A percentile compares a stretch with the other conserved stretches of the same genome.
Evolutionary conservation across 208 protist genomes (phyloP).

Genomic region (Acanthamoeba castellanii): DNA sequence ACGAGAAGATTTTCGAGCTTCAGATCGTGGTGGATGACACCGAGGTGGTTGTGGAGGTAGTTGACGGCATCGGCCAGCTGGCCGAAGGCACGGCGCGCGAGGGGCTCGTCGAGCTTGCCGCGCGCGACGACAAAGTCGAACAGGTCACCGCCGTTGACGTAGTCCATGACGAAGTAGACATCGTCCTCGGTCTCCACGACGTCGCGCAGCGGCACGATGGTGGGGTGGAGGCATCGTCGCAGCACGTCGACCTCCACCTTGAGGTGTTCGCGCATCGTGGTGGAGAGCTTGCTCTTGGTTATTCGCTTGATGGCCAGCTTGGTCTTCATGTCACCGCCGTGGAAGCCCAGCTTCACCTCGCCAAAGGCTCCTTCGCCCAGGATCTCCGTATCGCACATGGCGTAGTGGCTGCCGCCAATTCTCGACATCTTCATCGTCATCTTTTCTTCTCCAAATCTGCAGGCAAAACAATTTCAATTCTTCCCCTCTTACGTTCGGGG

Average conservation of each 20-base stretch:
- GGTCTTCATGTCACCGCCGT: background rate
- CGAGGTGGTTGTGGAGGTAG: conserved; percentile 92
- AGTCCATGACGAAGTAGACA: conserved; percentile 69
- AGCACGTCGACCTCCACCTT: conserved; percentile 58
- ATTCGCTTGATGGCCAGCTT: conserved; percentile 51
- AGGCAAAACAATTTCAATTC: background rate
- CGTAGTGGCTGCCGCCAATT: background rate
- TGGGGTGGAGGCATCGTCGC: conserved; percentile 9
- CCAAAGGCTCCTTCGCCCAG: conserved; percentile 59
- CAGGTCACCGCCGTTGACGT: conserved; percentile 92
- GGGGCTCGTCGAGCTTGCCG: conserved; percentile 91
- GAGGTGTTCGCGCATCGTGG: conserved; percentile 47
- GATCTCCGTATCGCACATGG: conserved; percentile 14
- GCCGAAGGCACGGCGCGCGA: conserved; percentile 92
- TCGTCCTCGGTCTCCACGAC: conserved; percentile 53
- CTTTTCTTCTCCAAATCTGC: background rate
- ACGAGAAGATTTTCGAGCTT: conserved; percentile 91
- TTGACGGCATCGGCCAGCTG: conserved; percentile 94
- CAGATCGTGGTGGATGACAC: conserved; percentile 90
- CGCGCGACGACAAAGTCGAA: conserved; percentile 93
- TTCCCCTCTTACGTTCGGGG: too few relatives aligned
- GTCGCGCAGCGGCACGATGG: conserved; percentile 55
- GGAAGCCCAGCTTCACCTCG: conserved; percentile 21
- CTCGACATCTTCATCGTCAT: background rate
- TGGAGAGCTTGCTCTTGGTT: conserved; percentile 48